Percentiles rank a stretch among this genome's conserved stretches.
Conservation (phyloP, 192 early-diverging fungal genomes). For the Coemansia reversa region DNA sequence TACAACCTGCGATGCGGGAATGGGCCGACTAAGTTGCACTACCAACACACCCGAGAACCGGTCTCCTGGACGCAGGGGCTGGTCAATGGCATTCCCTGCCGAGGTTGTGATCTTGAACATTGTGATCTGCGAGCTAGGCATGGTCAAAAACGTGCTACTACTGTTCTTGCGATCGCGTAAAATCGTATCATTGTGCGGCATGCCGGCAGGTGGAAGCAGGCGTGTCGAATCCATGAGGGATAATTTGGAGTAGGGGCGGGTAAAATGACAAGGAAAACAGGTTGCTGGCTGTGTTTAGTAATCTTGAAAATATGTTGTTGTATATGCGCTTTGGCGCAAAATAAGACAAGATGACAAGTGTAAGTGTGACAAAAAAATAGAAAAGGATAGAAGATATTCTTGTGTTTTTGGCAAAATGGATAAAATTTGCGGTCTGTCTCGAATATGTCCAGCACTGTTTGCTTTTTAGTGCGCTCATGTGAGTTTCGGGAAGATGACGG, state of each 20-base stretch:
- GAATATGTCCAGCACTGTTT: not conserved
- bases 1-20: slow-evolving; percentile 42
- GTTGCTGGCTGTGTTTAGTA: no score
- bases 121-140: slow-evolving; percentile 27
- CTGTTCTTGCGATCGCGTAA: slow-evolving; percentile 24
- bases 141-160: slow-evolving; percentile 11
- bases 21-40: slow-evolving; percentile 39
- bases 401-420: no score
- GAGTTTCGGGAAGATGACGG: slow-evolving; percentile 1
- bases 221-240: slow-evolving; percentile 7
- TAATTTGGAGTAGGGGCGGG: not conserved
- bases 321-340: no score
- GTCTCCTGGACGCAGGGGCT: slow-evolving; percentile 45
- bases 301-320: no score
- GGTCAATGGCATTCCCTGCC: slow-evolving; percentile 42
- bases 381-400: no score
- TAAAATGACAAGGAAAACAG: no score
- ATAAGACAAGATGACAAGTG: no score
- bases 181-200: slow-evolving; percentile 1
- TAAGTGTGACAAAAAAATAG: no score
- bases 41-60: slow-evolving; percentile 47
- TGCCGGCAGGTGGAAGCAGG: not conserved
- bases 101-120: slow-evolving; percentile 48
- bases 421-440: no score
- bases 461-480: not conserved